These are phyloP conservation scores for Trichoderma asperelloides DNA, from an alignment of 495 filamentous ascomycete genomes.

Conservation along the genomic window DNA sequence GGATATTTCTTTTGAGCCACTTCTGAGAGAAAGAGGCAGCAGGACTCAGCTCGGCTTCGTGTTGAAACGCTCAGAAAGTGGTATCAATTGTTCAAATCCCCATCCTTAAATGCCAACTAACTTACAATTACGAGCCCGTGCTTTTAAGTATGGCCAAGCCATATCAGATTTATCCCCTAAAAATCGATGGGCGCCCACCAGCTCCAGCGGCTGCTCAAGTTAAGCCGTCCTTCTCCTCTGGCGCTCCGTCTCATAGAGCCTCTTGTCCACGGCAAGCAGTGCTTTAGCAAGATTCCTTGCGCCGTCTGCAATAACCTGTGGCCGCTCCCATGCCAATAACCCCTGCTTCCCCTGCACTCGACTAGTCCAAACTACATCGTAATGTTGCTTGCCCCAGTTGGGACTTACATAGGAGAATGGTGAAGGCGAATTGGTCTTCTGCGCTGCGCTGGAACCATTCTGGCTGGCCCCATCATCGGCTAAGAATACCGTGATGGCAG, in stretches of 20 bases:
- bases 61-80: neutral
- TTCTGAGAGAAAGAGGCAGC: too few species aligned
- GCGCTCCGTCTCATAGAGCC: constrained; percentile 14
- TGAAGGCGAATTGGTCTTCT: constrained; percentile 10
- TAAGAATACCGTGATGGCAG: constrained; percentile 38
- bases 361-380: constrained; percentile 31
- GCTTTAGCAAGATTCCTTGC: constrained; percentile 28
- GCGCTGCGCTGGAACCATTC: constrained; percentile 5
- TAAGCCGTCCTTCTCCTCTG: neutral
- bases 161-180: neutral
- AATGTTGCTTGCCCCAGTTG: constrained; percentile 33
- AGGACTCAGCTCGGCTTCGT: too few species aligned
- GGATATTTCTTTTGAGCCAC: too few species aligned
- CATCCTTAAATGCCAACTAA: neutral
- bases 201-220: neutral
- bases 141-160: too few species aligned
- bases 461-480: constrained; percentile 16
- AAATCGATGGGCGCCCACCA: neutral
- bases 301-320: constrained; percentile 30
- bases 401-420: constrained; percentile 28
- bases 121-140: too few species aligned
- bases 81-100: neutral
- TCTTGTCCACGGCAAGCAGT: constrained; percentile 23
- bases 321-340: constrained; percentile 33
- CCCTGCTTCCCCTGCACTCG: constrained; percentile 24